Evolutionary conservation across 2,329 filamentous ascomycete species (phyloP), one percentile per base, ranked within the genome.

Genomic region (Chaetothyriales sp.): DNA sequence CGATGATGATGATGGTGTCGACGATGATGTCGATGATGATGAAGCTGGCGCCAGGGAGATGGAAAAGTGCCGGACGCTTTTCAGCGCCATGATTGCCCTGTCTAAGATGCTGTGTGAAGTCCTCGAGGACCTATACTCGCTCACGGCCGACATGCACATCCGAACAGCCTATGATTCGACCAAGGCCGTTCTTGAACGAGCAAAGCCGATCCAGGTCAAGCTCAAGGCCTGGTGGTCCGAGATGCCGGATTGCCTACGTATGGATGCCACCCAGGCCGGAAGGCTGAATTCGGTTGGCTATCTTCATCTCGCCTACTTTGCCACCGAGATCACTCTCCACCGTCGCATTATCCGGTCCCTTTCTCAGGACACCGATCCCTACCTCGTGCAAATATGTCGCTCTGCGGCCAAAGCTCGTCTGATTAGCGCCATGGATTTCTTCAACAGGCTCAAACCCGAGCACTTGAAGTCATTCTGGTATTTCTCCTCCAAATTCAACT

Each of bases 381-480:
- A 95, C 61, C 74, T 95, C 43, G 52, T 58, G 39, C 67, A 73
- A 3, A 95, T 95, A 59, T 95, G 89, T 67, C 87, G 90, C 49
- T 89, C 83, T 51, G 90, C 90, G 3, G 90, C 90, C 49, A 95
- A 95, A 66, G 93, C 90, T 0, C 83, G 90, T 5, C 76, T 96
- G 32, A 95, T 95, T 63, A 93, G 86, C 19, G 88, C 89, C 56
- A 94, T 96, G 85, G 90, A 96, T 65, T 95, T 95, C 67, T 88
- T 95, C 60, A 95, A 95, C 68, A 83, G 90, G 0, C 77, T 96
- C 28, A 87, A 84, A 44, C 86, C 87, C 0, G 79, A 82, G 36
- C 89, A 96, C 61, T 75, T 95, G 26, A 80, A 83, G n/a, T 79
- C 86, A 0, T 95, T 95, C 68, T 96, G 90, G 90, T 70, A 70